Evolutionary conservation across 2,329 filamentous ascomycete species (phyloP).

Genomic region (Hypoxylon sp.): DNA sequence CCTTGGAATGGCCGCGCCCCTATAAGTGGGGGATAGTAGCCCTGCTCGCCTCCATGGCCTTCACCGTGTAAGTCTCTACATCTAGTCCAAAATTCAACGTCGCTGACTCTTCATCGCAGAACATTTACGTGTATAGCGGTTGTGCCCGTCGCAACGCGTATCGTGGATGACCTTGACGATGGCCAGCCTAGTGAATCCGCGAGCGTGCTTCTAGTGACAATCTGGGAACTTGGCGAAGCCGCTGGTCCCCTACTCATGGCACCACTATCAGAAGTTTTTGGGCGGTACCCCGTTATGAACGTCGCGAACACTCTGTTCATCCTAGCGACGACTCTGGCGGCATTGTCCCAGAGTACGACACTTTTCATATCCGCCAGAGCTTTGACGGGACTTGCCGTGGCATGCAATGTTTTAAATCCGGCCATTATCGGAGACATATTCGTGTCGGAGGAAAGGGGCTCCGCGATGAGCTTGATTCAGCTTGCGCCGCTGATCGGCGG

Average conservation of each 20-base stretch:
- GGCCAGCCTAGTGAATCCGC: constrained; percentile 60
- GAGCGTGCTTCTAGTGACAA: constrained; percentile 74
- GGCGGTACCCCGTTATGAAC: constrained; percentile 68
- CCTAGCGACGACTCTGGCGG: constrained; percentile 61
- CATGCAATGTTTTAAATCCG: constrained; percentile 73
- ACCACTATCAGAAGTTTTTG: constrained; percentile 72
- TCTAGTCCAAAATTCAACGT: background rate
- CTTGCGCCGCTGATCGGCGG: constrained; percentile 70
- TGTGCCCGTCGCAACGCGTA: constrained; percentile 65
- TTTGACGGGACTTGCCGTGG: constrained; percentile 72
- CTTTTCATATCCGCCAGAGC: constrained; percentile 67
- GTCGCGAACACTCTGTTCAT: constrained; percentile 66
- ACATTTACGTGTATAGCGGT: constrained; percentile 70
- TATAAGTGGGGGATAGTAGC: constrained; percentile 68
- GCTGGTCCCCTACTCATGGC: constrained; percentile 72
- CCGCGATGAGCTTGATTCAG: constrained; percentile 69
- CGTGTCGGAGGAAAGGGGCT: constrained; percentile 67
- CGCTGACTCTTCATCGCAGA: constrained; percentile 50
- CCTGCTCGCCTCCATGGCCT: constrained; percentile 66
- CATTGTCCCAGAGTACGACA: constrained; percentile 59
- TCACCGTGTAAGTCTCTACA: constrained; percentile 63
- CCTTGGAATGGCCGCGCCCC: constrained; percentile 64
- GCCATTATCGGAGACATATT: constrained; percentile 76
- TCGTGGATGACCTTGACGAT: constrained; percentile 62
- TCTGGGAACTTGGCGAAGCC: constrained; percentile 77